Percentiles rank a stretch among this genome's conserved stretches.
Evolutionary conservation across 768 basidiomycete species (phyloP).

Genomic region (Pluteus cervinus): DNA sequence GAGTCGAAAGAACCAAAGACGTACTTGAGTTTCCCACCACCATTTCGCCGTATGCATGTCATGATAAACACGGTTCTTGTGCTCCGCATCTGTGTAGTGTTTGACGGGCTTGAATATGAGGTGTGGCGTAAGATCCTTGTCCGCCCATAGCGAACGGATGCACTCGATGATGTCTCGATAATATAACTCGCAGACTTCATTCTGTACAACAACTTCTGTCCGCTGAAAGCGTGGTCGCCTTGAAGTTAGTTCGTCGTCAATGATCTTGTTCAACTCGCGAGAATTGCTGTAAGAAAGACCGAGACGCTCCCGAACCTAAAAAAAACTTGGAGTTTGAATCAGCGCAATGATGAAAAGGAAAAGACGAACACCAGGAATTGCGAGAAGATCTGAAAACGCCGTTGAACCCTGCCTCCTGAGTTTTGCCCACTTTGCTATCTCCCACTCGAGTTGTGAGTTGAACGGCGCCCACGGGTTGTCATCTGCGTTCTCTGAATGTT

Average conservation of each 20-base stretch:
- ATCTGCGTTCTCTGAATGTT: too few relatives aligned
- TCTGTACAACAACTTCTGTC: conserved; percentile 19
- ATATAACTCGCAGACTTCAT: conserved; percentile 24
- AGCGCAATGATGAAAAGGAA: too few relatives aligned
- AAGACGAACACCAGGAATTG: conserved; percentile 2
- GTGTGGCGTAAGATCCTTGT: conserved; percentile 23
- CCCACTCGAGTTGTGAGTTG: conserved; percentile 28
- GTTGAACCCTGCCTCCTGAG: conserved; percentile 26
- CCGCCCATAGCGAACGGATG: conserved; percentile 24
- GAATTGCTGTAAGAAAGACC: conserved; percentile 26
- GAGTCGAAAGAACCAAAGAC: conserved; percentile 6
- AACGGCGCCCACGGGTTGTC: conserved; percentile 26
- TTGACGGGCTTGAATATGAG: conserved; percentile 28
- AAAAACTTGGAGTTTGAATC: too few relatives aligned
- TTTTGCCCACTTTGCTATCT: conserved; percentile 35
- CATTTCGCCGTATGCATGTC: conserved; percentile 44
- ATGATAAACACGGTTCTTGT: conserved; percentile 22
- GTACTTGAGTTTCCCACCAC: conserved; percentile 47
- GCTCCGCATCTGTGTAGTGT: conserved; percentile 25
- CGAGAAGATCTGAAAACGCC: conserved; percentile 27
- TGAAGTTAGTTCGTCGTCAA: conserved; percentile 22
- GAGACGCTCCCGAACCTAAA: conserved; percentile 16
- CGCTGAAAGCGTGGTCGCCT: conserved; percentile 18
- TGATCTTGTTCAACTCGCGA: conserved; percentile 24
- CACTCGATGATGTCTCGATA: conserved; percentile 30